Percentiles rank a stretch among this genome's conserved stretches.
Conservation (phyloP, 1,284 basidiomycete genomes). For the Pisolithus thermaeus region DNA sequence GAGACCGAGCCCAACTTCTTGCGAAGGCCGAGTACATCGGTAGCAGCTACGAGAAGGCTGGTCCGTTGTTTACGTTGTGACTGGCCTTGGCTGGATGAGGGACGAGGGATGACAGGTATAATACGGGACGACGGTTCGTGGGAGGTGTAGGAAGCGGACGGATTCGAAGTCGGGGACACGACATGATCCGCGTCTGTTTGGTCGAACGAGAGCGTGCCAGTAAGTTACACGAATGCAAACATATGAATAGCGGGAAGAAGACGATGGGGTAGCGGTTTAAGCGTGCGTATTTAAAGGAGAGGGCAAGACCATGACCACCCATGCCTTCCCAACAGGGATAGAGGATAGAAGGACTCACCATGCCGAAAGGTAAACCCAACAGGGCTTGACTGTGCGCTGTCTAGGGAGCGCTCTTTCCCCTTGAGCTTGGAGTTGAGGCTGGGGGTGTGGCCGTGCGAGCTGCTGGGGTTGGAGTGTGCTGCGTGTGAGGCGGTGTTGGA, state of each 20-base stretch:
- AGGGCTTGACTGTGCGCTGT: slow-evolving; percentile 3
- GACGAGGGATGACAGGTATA: slow-evolving; percentile 4
- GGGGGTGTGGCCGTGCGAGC: neutral
- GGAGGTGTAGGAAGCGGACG: slow-evolving; percentile 11
- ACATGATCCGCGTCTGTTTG: slow-evolving; percentile 15
- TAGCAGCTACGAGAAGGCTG: slow-evolving; percentile 51
- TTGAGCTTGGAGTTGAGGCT: slow-evolving; percentile 5
- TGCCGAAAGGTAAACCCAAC: slow-evolving; percentile 2
- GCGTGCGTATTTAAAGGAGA: neutral
- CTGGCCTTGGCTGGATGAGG: slow-evolving; percentile 3
- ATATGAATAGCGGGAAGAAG: neutral
- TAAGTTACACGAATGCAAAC: neutral
- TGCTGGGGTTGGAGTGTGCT: neutral
- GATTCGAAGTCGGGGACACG: slow-evolving; percentile 13
- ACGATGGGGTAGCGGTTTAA: neutral
- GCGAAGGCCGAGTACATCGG: slow-evolving; percentile 46
- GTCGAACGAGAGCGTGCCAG: neutral
- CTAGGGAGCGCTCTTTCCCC: slow-evolving; percentile 13
- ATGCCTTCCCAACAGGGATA: too few species aligned
- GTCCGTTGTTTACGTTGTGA: slow-evolving; percentile 29
- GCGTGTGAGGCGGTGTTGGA: slow-evolving; percentile 1
- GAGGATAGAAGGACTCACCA: neutral
- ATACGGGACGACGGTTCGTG: slow-evolving; percentile 9
- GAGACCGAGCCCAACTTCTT: slow-evolving; percentile 39
- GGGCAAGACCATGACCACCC: too few species aligned